Base-by-base conservation (phyloP, 495 filamentous ascomycete species). In the Talaromyces wortmannii region DNA sequence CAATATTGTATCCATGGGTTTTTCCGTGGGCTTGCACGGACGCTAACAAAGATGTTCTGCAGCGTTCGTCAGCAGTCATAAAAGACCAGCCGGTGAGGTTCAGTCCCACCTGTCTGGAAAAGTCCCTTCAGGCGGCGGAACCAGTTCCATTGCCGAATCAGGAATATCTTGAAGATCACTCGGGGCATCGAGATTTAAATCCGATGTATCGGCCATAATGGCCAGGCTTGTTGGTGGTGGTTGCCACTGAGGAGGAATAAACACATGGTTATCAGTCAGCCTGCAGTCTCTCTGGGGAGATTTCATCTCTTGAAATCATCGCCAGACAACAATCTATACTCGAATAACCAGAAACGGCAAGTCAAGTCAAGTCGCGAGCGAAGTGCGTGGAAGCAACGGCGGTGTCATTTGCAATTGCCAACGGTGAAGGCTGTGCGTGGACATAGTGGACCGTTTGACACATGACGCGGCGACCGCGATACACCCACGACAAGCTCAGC, bases 161-260 rank as follows among this genome's bases (percentile, higher is more conserved):
- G 74, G 72, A 61, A 78, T 76, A 55, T 78, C 74, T 56, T 75
- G 72, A 55, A 78, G 70, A 60, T 78, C 74, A 59, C 71, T 75
- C 13, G 72, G 73, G 53, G 72, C 74, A 58, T 78, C 74, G 48
- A 74, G 61, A 61, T 74, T 76, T 45, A 77, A 62, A 59, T 76
- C 74, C 42, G 67, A 61, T 43, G 70, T 62, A 62, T 75, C 72
- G 48, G 73, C 63, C 63, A 60, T 61, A 58, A n/a, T 53, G 57
- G 36, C 69, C 74, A 55, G 13, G 52, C 49, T 53, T 64, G 30
- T 56, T 66, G 29, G 42, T 60, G 18, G 63, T 62, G 44, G 52
- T 40, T 40, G 36, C 13, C 36, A 44, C 29, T 15, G 17, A 31
- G 52, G 43, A 15, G 18, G 48, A 45, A 40, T 40, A 43, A n/a